Evolutionary conservation across 768 basidiomycete species (phyloP), one percentile per base, ranked within the genome.

Genomic region (Glaciozyma antarctica): DNA sequence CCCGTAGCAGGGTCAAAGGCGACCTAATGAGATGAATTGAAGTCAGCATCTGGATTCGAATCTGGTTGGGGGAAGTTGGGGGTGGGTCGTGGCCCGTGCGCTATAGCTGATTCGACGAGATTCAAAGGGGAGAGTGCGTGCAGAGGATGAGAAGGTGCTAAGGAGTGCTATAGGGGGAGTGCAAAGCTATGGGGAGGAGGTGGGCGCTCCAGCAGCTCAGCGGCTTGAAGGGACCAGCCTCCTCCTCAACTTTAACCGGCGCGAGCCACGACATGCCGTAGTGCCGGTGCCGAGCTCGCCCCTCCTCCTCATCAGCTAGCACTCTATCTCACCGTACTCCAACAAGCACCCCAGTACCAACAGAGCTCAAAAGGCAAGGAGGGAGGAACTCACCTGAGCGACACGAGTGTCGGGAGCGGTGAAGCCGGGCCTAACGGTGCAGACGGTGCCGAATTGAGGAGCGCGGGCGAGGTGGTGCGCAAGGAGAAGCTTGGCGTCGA

Each of bases 401-500:
- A 93, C 90, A 74, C 84, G 85, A 44, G 86, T 84, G 1, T 79
- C 72, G 38, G 87, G 85, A 75, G 82, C 86, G 71, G 78, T 76
- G 76, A 88, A 87, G 65, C 82, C 81, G 56, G 85, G 82, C 43
- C 77, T 66, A 55, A 82, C 79, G 45, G 78, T 75, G 63, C 75
- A 73, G 54, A 75, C 75, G 60, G 86, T 79, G 52, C 87, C 85
- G 73, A 89, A 85, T 17, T 87, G 75, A 34, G 92, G 88, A 17
- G 91, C 88, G 68, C 91, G 85, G 77, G 88, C 85, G 69, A 98
- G 86, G 92, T 92, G 97, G 82, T 97, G 95, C 47, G 92, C 90
- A 38, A 98, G 82, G 71, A 98, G 83, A 73, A 97, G 88, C 82
- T 98, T 99, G 72, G 94, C 94, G 77, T 99, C 47, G 47, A 13